Evolutionary conservation across 305 asterid species (phyloP), one percentile per base, ranked within the genome.

Genomic region (Galium porrigens): DNA sequence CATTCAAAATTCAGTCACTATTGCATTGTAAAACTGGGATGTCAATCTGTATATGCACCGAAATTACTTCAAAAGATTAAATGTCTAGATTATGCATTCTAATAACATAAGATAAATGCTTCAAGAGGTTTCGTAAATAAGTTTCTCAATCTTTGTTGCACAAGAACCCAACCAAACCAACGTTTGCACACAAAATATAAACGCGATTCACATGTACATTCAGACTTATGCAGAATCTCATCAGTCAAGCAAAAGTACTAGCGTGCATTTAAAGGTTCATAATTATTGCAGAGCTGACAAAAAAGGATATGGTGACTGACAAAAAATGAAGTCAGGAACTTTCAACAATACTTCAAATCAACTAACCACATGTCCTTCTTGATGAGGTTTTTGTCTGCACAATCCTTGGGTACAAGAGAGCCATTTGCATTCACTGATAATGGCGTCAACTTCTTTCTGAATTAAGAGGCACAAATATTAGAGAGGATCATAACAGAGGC

Each of bases 341-440:
- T 48, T n/a, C 51, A 39, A 22, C 33, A 62, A 60, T 18, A 33
- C 18, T 41, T 55, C 42, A 39, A 46, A 72, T 68, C 51, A 39
- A 77, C 88, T 71, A 71, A 89, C 98, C 98, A 89, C 58, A 77
- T 60, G 81, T 77, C 81, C 79, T 86, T 88, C 80, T 86, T 89
- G 54, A 91, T 85, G 73, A 85, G 79, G 76, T 82, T 68, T 85
- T 79, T 88, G 70, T 86, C 98, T 39, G 75, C 55, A 39, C 84
- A 82, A 61, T 85, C 95, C 65, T 83, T 86, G 61, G 96, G 86
- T 68, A 91, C 75, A 72, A 71, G 72, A 59, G 84, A 79, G 59
- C 95, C 98, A 84, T 91, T 91, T 72, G 98, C 96, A 74, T 85
- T 78, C 64, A 91, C 94, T 57, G 96, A 86, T 70, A 91, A 78